phyloP scores from a whole-genome alignment of 163 green algal genomes.

The Scenedesmus sp. region DNA sequence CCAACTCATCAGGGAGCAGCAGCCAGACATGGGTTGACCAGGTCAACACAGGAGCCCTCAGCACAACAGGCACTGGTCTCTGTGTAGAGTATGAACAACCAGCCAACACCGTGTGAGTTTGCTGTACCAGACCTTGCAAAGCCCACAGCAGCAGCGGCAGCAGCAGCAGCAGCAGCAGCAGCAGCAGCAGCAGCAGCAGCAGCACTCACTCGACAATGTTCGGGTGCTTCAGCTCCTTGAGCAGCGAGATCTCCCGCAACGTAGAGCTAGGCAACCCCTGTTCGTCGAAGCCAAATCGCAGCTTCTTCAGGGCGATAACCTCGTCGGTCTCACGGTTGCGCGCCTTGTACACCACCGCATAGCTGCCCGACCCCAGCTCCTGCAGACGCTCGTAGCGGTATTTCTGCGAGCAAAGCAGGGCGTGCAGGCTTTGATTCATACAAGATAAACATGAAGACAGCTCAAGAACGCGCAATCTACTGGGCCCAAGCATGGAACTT shows the following conservation, averaged over 20 bases:
- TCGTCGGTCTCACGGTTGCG: constrained; percentile 73
- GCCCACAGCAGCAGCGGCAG: not conserved
- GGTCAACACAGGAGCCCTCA: not conserved
- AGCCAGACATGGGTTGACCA: not conserved
- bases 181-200: not conserved
- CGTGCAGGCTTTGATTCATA: not conserved
- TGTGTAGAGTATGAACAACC: not conserved
- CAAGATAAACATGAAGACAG: not conserved
- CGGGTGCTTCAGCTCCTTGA: constrained; percentile 87
- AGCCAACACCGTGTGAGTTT: not conserved
- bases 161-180: not conserved
- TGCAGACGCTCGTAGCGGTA: constrained; percentile 62
- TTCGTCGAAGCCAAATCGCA: constrained; percentile 78
- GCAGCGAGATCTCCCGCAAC: constrained; percentile 90
- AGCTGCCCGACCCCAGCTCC: constrained; percentile 78
- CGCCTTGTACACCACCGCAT: constrained; percentile 84
- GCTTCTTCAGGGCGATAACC: constrained; percentile 90
- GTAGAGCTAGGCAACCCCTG: constrained; percentile 85
- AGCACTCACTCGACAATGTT: constrained; percentile 86
- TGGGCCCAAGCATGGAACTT: not conserved
- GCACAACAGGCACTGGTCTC: not conserved
- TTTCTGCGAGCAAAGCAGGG: constrained; percentile 38
- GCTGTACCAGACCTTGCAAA: not conserved
- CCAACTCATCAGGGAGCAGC: not conserved
- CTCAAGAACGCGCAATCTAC: not conserved